These are phyloP conservation scores for Hypseocharis bilobata DNA, from an alignment of 441 rosid genomes.

Conservation along the genomic window DNA sequence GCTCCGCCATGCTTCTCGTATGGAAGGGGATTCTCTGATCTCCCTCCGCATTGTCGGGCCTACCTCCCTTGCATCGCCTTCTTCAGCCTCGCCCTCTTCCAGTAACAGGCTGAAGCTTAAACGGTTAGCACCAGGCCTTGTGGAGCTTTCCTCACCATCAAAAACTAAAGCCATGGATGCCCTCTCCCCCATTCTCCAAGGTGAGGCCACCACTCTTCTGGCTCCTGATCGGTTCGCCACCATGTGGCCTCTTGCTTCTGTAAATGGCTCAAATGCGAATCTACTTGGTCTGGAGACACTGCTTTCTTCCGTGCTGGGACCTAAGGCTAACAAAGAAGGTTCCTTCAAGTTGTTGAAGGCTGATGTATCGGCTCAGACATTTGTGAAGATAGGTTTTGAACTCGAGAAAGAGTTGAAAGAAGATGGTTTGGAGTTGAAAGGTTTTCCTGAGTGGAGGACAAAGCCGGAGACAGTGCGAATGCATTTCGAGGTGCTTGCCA, in stretches of 20 bases:
- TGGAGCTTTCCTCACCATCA: constrained; percentile 51
- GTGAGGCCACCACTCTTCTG: constrained; percentile 39
- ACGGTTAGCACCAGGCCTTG: constrained; percentile 87
- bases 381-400: constrained; percentile 67
- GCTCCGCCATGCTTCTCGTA: constrained; percentile 44
- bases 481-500: constrained; percentile 82
- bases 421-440: constrained; percentile 25
- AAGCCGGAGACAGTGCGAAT: constrained; percentile 55
- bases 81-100: constrained; percentile 41
- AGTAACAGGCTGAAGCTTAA: constrained; percentile 62
- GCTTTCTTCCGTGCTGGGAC: constrained; percentile 62
- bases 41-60: constrained; percentile 88
- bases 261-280: constrained; percentile 63
- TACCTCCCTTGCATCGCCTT: constrained; percentile 53
- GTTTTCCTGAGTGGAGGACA: constrained; percentile 59
- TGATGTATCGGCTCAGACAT: constrained; percentile 70
- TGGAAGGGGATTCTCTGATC: constrained; percentile 43
- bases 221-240: constrained; percentile 62
- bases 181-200: constrained; percentile 26
- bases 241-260: constrained; percentile 79
- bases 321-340: constrained; percentile 53
- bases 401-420: constrained; percentile 65
- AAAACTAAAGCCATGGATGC: constrained; percentile 31
- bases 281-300: constrained; percentile 65
- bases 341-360: constrained; percentile 69